phyloP scores from a whole-genome alignment of 2,329 filamentous ascomycete species.

The Chaetomium sp. region DNA sequence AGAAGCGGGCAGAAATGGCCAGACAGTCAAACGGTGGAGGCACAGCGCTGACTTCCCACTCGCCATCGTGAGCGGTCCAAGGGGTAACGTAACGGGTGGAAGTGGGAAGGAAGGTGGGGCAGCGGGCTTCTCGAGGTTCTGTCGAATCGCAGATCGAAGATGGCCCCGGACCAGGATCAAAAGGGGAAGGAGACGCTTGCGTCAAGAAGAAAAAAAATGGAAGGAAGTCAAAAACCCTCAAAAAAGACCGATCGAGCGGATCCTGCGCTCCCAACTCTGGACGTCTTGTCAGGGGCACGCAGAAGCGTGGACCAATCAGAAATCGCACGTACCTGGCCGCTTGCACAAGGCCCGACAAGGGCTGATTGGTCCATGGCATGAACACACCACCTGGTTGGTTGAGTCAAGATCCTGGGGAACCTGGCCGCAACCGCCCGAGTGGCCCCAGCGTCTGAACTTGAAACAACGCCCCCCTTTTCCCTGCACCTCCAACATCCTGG shows the following conservation, averaged over 20 bases:
- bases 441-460: constrained; percentile 19
- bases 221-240: constrained; percentile 1
- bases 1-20: too few species aligned
- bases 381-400: constrained; percentile 3
- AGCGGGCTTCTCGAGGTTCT: constrained; percentile 1
- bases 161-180: neutral
- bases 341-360: constrained; percentile 6
- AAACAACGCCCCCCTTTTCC: constrained; percentile 21
- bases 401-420: constrained; percentile 21
- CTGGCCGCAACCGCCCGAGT: constrained; percentile 16
- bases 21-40: too few species aligned
- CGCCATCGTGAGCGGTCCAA: too few species aligned
- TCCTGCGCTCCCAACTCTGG: neutral
- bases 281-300: constrained; percentile 7
- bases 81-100: too few species aligned
- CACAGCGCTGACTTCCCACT: too few species aligned
- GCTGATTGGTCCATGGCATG: constrained; percentile 12
- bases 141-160: constrained; percentile 6
- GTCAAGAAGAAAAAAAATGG: constrained; percentile 9
- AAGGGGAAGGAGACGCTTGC: neutral
- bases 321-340: constrained; percentile 14
- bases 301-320: constrained; percentile 15
- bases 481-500: constrained; percentile 1
- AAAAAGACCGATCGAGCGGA: neutral
- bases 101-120: neutral